These are phyloP conservation scores for Sporothrix brasiliensis DNA, from an alignment of 2,329 filamentous ascomycete genomes.

Conservation along the genomic window DNA sequence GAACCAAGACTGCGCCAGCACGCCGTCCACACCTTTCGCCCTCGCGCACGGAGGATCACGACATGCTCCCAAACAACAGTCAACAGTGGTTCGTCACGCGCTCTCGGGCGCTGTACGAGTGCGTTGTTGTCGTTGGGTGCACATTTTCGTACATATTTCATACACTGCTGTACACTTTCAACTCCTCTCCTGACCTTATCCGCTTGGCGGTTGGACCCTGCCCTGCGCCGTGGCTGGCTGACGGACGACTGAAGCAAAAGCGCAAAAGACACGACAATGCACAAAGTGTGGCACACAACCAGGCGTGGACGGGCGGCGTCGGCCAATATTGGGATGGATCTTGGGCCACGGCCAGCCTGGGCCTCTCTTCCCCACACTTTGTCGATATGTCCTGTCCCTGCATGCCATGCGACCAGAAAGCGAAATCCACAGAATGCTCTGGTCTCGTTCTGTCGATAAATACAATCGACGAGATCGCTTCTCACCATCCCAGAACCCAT, in stretches of 20 bases:
- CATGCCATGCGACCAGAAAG: conserved; percentile 1
- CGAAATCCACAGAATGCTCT: background rate
- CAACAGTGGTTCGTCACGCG: conserved; percentile 4
- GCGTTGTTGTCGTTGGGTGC: background rate
- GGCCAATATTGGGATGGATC: conserved; percentile 13
- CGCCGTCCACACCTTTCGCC: background rate
- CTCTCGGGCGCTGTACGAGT: background rate
- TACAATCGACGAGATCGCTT: conserved; percentile 15
- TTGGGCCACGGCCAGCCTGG: conserved; percentile 1
- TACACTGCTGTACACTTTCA: background rate
- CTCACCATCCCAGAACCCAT: background rate
- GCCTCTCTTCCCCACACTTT: background rate
- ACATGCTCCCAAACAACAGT: background rate
- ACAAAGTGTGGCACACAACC: conserved; percentile 22
- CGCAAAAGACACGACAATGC: conserved; percentile 10
- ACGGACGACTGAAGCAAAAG: background rate
- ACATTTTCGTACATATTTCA: background rate
- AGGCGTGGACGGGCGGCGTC: background rate
- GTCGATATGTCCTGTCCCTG: background rate
- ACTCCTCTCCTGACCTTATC: background rate
- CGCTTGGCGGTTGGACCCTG: conserved; percentile 23
- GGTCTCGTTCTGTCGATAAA: conserved; percentile 5
- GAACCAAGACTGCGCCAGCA: background rate
- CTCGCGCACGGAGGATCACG: background rate
- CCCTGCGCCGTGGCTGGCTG: background rate